A percentile compares a stretch with the other conserved stretches of the same genome.
These are phyloP conservation scores for Phyllosticta citrichinensis DNA, from an alignment of 2,329 filamentous ascomycete genomes.

Conservation along the genomic window DNA sequence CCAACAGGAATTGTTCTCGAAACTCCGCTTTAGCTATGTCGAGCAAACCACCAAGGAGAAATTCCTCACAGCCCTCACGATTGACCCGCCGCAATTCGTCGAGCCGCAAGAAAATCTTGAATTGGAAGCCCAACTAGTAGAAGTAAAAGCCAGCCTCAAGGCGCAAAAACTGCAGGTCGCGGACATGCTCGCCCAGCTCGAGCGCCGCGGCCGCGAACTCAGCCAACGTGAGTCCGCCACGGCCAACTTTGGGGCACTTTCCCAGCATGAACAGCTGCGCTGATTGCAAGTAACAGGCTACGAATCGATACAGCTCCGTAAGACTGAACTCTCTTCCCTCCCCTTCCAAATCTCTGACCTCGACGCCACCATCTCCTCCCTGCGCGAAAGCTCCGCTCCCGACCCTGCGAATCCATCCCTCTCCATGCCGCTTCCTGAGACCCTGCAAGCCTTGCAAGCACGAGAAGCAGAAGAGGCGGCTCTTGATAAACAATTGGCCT, in stretches of 20 bases:
- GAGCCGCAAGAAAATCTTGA: conserved; percentile 63
- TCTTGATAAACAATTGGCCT: conserved; percentile 34
- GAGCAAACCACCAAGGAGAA: conserved; percentile 99
- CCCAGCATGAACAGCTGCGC: neutral
- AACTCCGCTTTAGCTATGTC: conserved; percentile 92
- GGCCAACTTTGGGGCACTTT: too few species aligned
- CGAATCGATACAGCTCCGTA: conserved; percentile 44
- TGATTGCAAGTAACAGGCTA: conserved; percentile 32
- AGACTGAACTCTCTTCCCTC: conserved; percentile 39
- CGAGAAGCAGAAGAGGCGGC: conserved; percentile 32
- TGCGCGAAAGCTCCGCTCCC: conserved; percentile 31
- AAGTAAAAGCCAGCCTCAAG: conserved; percentile 66
- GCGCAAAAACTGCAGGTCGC: conserved; percentile 70
- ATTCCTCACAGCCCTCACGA: conserved; percentile 85
- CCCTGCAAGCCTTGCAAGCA: conserved; percentile 28
- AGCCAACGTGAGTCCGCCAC: conserved; percentile 35
- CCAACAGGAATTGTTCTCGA: conserved; percentile 72
- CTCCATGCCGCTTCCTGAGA: conserved; percentile 35
- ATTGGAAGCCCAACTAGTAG: conserved; percentile 48
- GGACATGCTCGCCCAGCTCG: conserved; percentile 59
- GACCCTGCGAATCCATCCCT: conserved; percentile 30
- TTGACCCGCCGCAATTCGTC: conserved; percentile 79
- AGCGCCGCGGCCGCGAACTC: conserved; percentile 52
- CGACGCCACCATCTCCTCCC: conserved; percentile 37
- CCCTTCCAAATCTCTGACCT: conserved; percentile 44